Percentiles rank a stretch among this genome's conserved stretches.
These are phyloP conservation scores for Microbotryomycetes sp. DNA, from an alignment of 1,284 basidiomycete genomes.

Conservation along the genomic window DNA sequence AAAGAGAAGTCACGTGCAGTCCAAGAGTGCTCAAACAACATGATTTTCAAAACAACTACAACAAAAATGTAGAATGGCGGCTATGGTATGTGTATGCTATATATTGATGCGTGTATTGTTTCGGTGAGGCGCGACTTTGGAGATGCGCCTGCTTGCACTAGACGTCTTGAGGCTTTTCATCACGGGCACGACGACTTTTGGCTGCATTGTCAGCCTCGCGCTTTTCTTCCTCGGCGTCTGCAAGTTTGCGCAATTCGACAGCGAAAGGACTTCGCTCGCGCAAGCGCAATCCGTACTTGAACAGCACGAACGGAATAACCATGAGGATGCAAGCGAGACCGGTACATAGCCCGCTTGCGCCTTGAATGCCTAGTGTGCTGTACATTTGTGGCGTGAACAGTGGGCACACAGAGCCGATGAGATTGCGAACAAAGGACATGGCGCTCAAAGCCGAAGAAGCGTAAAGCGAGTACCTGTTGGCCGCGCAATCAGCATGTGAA, in stretches of 20 bases:
- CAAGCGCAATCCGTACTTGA: slow-evolving; percentile 13
- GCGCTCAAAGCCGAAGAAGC: slow-evolving; percentile 35
- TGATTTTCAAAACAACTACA: too few species aligned
- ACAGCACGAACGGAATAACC: slow-evolving; percentile 14
- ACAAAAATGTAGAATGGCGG: not conserved
- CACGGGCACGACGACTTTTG: too few species aligned
- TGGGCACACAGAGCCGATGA: slow-evolving; percentile 19
- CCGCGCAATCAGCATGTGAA: slow-evolving; percentile 1
- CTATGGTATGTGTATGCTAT: not conserved
- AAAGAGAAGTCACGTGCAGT: not conserved
- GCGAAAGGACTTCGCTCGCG: slow-evolving; percentile 24
- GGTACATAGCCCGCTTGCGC: slow-evolving; percentile 19
- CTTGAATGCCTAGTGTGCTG: slow-evolving; percentile 15
- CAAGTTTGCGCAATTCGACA: slow-evolving; percentile 27
- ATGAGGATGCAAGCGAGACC: slow-evolving; percentile 12
- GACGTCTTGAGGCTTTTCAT: too few species aligned
- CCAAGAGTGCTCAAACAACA: not conserved
- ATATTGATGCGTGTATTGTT: too few species aligned
- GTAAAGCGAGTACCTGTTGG: slow-evolving; percentile 37
- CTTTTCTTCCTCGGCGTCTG: slow-evolving; percentile 7
- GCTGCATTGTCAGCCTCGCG: too few species aligned
- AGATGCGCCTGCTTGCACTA: too few species aligned
- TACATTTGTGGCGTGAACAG: slow-evolving; percentile 26
- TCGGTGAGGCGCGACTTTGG: too few species aligned
- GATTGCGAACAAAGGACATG: slow-evolving; percentile 26